Conservation (phyloP, 2,329 filamentous ascomycete species). For the Cryphonectria carpinicola region DNA sequence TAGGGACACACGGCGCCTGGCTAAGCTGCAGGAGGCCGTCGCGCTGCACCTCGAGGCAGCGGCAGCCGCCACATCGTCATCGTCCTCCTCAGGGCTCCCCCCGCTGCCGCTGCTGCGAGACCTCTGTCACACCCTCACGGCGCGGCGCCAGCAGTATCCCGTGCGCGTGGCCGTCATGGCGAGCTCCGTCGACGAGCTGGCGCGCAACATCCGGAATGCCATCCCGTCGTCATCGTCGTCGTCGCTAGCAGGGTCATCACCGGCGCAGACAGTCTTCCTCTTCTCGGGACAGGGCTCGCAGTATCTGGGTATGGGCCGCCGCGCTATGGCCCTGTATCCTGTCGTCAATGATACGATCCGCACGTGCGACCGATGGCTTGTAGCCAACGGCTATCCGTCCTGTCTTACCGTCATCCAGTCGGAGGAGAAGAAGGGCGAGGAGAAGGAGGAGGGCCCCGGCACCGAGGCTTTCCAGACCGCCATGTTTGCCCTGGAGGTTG, state of each 20-base stretch:
- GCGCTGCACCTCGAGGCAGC: too few relatives aligned
- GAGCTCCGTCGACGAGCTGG: neutral
- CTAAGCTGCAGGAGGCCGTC: too few relatives aligned
- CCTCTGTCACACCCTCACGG: constrained; percentile 44
- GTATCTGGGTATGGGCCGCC: constrained; percentile 38
- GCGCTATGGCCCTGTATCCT: constrained; percentile 44
- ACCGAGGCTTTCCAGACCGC: constrained; percentile 41
- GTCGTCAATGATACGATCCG: constrained; percentile 46
- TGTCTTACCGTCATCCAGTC: neutral
- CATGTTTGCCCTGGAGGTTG: constrained; percentile 40
- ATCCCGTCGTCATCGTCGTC: neutral
- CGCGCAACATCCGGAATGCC: neutral
- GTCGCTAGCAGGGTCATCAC: neutral
- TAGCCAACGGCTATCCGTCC: neutral
- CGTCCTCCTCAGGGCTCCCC: too few relatives aligned
- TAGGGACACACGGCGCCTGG: constrained; percentile 36
- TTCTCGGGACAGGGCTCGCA: constrained; percentile 35
- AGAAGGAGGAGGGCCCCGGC: neutral
- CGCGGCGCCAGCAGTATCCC: constrained; percentile 45
- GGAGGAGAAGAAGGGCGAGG: neutral
- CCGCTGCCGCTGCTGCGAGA: constrained; percentile 24
- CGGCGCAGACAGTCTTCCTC: neutral
- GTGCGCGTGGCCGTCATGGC: constrained; percentile 42
- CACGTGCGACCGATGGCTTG: constrained; percentile 27
- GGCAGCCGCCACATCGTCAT: constrained; percentile 33